Percentiles rank a stretch among this genome's conserved stretches.
phyloP scores from a whole-genome alignment of 2,329 filamentous ascomycete genomes.

The Microdochium trichocladiopsis region DNA sequence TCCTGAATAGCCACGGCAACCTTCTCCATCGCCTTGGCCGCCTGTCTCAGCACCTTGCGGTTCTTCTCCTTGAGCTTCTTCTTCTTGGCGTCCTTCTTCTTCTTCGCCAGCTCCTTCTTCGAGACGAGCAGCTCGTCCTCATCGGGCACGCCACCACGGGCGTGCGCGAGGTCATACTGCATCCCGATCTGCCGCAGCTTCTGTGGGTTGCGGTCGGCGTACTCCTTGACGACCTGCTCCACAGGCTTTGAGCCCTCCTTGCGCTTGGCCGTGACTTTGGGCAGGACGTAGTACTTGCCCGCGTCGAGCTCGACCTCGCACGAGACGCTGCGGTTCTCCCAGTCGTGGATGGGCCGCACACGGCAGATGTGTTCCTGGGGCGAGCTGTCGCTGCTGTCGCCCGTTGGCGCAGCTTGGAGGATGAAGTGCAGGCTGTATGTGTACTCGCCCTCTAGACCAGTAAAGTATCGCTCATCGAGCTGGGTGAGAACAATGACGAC shows the following conservation, averaged over 20 bases:
- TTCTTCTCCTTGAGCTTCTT: conserved; percentile 26
- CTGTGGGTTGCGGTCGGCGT: conserved; percentile 40
- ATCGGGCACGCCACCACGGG: conserved; percentile 52
- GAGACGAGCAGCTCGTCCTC: conserved; percentile 29
- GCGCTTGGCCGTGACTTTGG: conserved; percentile 55
- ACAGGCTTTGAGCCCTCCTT: conserved; percentile 38
- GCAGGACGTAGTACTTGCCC: conserved; percentile 60
- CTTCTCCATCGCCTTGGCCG: conserved; percentile 31
- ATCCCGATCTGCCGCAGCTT: conserved; percentile 65
- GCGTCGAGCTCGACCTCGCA: conserved; percentile 66
- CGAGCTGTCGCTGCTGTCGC: conserved; percentile 1
- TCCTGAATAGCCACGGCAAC: conserved; percentile 8
- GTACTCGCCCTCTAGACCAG: conserved; percentile 36
- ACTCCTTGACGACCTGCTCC: conserved; percentile 50
- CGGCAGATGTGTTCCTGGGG: conserved; percentile 22
- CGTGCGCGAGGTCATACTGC: conserved; percentile 63
- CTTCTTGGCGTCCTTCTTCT: conserved; percentile 31
- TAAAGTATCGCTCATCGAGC: conserved; percentile 38
- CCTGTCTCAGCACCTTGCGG: conserved; percentile 24
- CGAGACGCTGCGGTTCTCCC: conserved; percentile 56
- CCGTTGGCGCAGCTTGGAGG: conserved; percentile 22
- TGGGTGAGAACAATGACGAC: conserved; percentile 35
- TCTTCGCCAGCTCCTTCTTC: conserved; percentile 20
- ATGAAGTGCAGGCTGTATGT: conserved; percentile 33
- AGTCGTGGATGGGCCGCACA: conserved; percentile 22